Conservation (phyloP, 805 yeast species). For the Kazachstania psychrophila region DNA sequence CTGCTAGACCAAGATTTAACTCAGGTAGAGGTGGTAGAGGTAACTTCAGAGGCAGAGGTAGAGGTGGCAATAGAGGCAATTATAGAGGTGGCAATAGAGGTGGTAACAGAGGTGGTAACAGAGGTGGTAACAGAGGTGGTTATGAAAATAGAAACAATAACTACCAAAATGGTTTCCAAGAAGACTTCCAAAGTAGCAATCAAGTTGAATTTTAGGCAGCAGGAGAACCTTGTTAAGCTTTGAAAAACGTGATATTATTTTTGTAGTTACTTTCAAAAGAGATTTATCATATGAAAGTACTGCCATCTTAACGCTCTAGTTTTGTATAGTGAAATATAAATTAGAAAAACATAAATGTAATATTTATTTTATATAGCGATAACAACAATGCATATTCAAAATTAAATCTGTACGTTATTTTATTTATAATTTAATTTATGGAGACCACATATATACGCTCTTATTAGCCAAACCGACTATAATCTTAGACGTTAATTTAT, state of each 20-base stretch:
- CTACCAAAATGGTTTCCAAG: conserved; percentile 2
- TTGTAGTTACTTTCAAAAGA: no score
- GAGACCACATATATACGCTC: no score
- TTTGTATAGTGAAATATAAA: no score
- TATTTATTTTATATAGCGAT: no score
- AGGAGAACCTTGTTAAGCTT: not conserved
- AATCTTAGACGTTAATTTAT: conserved; percentile 5
- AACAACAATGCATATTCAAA: no score
- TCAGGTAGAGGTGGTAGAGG: conserved; percentile 27
- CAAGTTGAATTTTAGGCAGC: conserved; percentile 8
- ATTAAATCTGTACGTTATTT: no score
- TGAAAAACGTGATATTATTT: not conserved
- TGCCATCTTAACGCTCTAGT: no score
- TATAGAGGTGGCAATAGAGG: conserved; percentile 9
- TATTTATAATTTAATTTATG: not conserved
- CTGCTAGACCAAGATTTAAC: conserved; percentile 36
- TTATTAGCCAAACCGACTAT: conserved; percentile 15
- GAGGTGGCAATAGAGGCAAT: conserved; percentile 13
- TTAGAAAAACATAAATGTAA: no score
- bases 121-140: conserved; percentile 12
- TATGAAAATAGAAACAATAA: conserved; percentile 8
- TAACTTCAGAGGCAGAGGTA: conserved; percentile 8
- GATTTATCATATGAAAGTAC: no score
- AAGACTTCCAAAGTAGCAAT: not conserved
- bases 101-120: conserved; percentile 5